A percentile compares a stretch with the other conserved stretches of the same genome.
These are phyloP conservation scores for Boletellus ananiceps DNA, from an alignment of 768 basidiomycete species.

Conservation along the genomic window DNA sequence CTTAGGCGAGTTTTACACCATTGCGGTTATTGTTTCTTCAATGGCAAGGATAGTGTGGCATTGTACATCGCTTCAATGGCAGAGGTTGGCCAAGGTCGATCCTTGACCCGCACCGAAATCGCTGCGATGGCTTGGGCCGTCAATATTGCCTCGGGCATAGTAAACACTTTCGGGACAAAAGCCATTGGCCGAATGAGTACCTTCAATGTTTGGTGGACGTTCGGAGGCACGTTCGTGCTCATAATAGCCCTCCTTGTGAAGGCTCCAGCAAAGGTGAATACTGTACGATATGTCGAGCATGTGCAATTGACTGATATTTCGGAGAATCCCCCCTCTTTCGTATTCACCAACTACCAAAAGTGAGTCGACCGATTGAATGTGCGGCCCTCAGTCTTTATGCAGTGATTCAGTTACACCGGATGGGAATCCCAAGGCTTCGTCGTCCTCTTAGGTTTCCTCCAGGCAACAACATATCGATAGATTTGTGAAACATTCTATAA, in stretches of 20 bases:
- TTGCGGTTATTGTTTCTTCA: not conserved
- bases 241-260: constrained; percentile 54
- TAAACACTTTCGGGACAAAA: constrained; percentile 55
- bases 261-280: constrained; percentile 45
- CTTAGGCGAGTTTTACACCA: constrained; percentile 34
- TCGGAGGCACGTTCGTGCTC: constrained; percentile 54
- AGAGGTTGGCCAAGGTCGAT: constrained; percentile 44
- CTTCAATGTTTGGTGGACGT: constrained; percentile 59
- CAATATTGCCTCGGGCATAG: constrained; percentile 49
- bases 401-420: constrained; percentile 45
- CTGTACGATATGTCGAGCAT: not conserved
- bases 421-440: constrained; percentile 53
- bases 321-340: constrained; percentile 49
- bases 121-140: constrained; percentile 54
- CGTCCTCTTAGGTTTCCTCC: constrained; percentile 50
- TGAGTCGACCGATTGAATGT: constrained; percentile 17
- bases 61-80: constrained; percentile 51
- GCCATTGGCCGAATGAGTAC: constrained; percentile 52
- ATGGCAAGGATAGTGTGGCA: constrained; percentile 36
- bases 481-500: not conserved
- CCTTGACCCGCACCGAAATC: constrained; percentile 45
- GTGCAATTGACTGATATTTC: not conserved
- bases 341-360: constrained; percentile 57
- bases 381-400: constrained; percentile 1
- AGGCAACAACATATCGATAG: constrained; percentile 8